A percentile compares a stretch with the other conserved stretches of the same genome.
Evolutionary conservation across 805 yeast species (phyloP).

Genomic region (Ogataea thermomethanolica): DNA sequence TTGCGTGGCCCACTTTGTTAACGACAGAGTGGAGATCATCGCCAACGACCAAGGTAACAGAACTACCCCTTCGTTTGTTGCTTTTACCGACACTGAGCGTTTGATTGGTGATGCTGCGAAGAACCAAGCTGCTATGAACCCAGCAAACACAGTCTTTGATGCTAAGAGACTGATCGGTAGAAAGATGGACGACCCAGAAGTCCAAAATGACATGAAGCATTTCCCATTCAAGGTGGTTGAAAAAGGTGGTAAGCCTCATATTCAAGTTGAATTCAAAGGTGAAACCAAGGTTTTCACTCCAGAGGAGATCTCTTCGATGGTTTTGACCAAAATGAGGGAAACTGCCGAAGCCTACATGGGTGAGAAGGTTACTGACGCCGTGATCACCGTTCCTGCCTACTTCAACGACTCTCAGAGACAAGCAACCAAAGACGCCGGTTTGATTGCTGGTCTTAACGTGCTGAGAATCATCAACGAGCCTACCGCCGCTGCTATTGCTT

Average conservation of each 20-base stretch:
- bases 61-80: slow-evolving; percentile 94
- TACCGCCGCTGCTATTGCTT: slow-evolving; percentile 96
- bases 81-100: slow-evolving; percentile 90
- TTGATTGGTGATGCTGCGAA: slow-evolving; percentile 95
- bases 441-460: slow-evolving; percentile 93
- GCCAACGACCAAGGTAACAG: slow-evolving; percentile 99
- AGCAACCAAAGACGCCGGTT: slow-evolving; percentile 97
- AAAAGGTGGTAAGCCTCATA: slow-evolving; percentile 75
- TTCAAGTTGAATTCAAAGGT: slow-evolving; percentile 79
- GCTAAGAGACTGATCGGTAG: slow-evolving; percentile 94
- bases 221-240: slow-evolving; percentile 80
- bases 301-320: slow-evolving; percentile 94
- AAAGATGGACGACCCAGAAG: slow-evolving; percentile 80
- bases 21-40: slow-evolving; percentile 90
- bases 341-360: slow-evolving; percentile 89
- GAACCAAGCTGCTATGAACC: slow-evolving; percentile 95
- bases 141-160: slow-evolving; percentile 83
- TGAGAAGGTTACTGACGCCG: slow-evolving; percentile 81
- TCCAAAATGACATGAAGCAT: slow-evolving; percentile 73
- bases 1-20: slow-evolving; percentile 92
- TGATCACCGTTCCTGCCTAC: slow-evolving; percentile 95
- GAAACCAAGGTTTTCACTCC: slow-evolving; percentile 88
- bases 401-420: slow-evolving; percentile 98
- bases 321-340: slow-evolving; percentile 83
- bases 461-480: slow-evolving; percentile 96